Percentiles rank a stretch among this genome's conserved stretches.
phyloP scores from a whole-genome alignment of 306 rosid species.

The barrel medic (Medicago truncatula) region DNA sequence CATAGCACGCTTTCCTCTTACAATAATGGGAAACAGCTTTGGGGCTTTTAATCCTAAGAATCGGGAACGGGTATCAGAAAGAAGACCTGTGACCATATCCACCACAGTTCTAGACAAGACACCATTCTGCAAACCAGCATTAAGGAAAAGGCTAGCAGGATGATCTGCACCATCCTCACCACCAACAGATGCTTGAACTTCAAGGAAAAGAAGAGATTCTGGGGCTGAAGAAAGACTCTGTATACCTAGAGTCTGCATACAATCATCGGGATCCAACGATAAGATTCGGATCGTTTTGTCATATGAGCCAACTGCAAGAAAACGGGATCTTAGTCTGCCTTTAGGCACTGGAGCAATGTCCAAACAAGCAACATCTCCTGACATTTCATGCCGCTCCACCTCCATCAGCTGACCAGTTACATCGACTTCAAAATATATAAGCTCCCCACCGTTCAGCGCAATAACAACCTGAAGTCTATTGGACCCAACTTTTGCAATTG shows the following conservation, averaged over 20 bases:
- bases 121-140: constrained; percentile 87
- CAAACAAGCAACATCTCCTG: constrained; percentile 93
- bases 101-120: constrained; percentile 95
- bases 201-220: constrained; percentile 94
- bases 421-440: constrained; percentile 92
- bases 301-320: constrained; percentile 93
- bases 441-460: constrained; percentile 94
- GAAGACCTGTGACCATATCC: constrained; percentile 99
- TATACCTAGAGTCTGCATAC: constrained; percentile 87
- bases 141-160: constrained; percentile 95
- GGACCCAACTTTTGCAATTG: constrained; percentile 85
- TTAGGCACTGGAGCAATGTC: constrained; percentile 96
- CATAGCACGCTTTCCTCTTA: constrained; percentile 90
- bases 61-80: constrained; percentile 93
- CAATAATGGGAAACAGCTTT: constrained; percentile 73
- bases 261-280: constrained; percentile 92
- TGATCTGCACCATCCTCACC: constrained; percentile 99
- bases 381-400: constrained; percentile 96
- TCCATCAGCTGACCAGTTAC: constrained; percentile 93
- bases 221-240: constrained; percentile 94
- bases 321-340: constrained; percentile 93
- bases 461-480: constrained; percentile 95
- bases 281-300: constrained; percentile 87
- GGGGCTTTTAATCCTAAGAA: constrained; percentile 98
- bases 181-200: constrained; percentile 89